Evolutionary conservation across 2,329 filamentous ascomycete genomes (phyloP).

Genomic region (Neofusicoccum sp.): DNA sequence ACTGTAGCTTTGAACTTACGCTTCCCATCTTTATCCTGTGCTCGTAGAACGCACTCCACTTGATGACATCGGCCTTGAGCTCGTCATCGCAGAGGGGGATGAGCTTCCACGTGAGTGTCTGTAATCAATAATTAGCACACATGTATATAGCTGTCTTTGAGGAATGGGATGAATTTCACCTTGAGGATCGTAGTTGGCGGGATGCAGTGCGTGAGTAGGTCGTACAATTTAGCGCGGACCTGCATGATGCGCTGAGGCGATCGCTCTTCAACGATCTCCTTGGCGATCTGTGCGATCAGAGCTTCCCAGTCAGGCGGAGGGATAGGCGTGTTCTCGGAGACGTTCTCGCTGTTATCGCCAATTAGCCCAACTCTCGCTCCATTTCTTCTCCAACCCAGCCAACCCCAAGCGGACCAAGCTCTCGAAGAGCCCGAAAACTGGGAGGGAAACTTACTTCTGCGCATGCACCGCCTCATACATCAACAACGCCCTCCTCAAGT

Average conservation of each 20-base stretch:
- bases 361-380: too few species aligned
- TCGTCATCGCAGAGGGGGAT: constrained; percentile 83
- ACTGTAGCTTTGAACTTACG: constrained; percentile 36
- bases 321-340: constrained; percentile 82
- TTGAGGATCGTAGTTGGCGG: constrained; percentile 92
- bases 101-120: constrained; percentile 88
- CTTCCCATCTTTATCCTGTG: constrained; percentile 86
- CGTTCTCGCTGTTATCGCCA: constrained; percentile 67
- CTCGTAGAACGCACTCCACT: constrained; percentile 96
- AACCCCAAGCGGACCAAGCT: background rate
- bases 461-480: constrained; percentile 98
- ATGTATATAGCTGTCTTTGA: background rate
- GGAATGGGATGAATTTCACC: constrained; percentile 35
- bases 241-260: constrained; percentile 85
- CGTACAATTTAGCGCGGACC: constrained; percentile 92
- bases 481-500: constrained; percentile 81
- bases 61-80: constrained; percentile 87
- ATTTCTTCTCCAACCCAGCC: background rate
- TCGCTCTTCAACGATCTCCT: constrained; percentile 89
- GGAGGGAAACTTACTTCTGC: constrained; percentile 90
- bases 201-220: constrained; percentile 95
- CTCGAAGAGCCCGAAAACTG: constrained; percentile 7
- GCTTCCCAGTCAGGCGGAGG: constrained; percentile 97
- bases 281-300: constrained; percentile 82
- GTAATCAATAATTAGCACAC: background rate